phyloP scores from a whole-genome alignment of 2,329 filamentous ascomycete species.

The Teratosphaeria destructans region DNA sequence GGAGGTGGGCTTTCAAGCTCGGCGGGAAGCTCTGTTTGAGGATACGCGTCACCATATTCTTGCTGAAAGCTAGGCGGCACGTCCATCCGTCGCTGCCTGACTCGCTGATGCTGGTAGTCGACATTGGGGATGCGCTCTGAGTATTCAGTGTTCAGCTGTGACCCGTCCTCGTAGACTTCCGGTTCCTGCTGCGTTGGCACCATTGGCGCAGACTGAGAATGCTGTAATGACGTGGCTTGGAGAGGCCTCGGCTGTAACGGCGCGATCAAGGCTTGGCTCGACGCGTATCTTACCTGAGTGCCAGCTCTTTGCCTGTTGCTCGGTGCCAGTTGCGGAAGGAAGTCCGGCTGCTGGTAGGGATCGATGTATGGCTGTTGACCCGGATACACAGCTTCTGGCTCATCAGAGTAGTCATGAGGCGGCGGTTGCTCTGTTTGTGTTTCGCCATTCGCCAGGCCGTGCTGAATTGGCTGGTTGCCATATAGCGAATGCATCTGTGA shows the following conservation, averaged over 20 bases:
- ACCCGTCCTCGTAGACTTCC: constrained; percentile 15
- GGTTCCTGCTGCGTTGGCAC: constrained; percentile 44
- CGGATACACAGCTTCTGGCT: not conserved
- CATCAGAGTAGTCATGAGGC: not conserved
- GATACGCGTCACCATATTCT: constrained; percentile 16
- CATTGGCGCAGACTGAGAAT: constrained; percentile 36
- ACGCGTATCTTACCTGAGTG: constrained; percentile 19
- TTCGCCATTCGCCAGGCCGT: not conserved
- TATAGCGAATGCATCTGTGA: constrained; percentile 3
- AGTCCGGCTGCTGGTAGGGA: constrained; percentile 32
- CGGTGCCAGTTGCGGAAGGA: constrained; percentile 23
- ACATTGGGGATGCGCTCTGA: constrained; percentile 25
- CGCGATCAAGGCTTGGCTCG: constrained; percentile 7
- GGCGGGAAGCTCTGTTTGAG: constrained; percentile 9
- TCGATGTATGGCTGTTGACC: constrained; percentile 28
- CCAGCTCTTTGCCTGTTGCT: constrained; percentile 19
- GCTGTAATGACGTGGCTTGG: constrained; percentile 23
- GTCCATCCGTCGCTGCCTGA: constrained; percentile 17
- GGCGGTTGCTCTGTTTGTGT: not conserved
- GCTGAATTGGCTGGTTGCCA: not conserved
- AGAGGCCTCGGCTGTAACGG: constrained; percentile 9
- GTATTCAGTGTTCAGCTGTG: constrained; percentile 20
- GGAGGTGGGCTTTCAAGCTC: constrained; percentile 22
- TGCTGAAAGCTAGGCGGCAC: constrained; percentile 19
- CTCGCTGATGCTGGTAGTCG: constrained; percentile 22